These are phyloP conservation scores for Neospora caninum DNA, from an alignment of 169 alveolate genomes.

Conservation along the genomic window DNA sequence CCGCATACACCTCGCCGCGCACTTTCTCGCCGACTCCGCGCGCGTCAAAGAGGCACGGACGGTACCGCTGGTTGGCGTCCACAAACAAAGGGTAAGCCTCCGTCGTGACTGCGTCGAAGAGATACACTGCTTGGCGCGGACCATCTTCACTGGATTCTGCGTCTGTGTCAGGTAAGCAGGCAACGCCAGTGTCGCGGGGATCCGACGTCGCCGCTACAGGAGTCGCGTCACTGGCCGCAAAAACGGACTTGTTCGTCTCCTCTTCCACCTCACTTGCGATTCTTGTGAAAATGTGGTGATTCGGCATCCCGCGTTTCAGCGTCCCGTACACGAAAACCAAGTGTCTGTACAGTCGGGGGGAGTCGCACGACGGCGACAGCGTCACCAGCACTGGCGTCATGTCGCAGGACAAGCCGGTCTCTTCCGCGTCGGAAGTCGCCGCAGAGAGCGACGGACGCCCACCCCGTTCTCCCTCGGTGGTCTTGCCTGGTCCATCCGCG, in stretches of 20 bases:
- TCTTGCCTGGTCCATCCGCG: no score
- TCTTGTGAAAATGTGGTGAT: slow-evolving; percentile 27
- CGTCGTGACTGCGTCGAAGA: slow-evolving; percentile 30
- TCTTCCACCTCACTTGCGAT: neutral
- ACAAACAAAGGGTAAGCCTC: slow-evolving; percentile 27
- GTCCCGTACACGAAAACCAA: slow-evolving; percentile 41
- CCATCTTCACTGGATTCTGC: neutral
- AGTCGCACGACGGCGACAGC: neutral
- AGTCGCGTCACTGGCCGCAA: no score
- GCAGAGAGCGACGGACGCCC: no score
- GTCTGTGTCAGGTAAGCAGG: no score
- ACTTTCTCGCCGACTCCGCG: slow-evolving; percentile 41
- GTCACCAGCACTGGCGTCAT: neutral
- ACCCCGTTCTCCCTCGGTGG: no score
- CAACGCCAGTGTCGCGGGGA: no score
- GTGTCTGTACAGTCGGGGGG: slow-evolving; percentile 37
- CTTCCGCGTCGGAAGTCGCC: neutral
- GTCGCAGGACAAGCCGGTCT: neutral
- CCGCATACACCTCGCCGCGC: slow-evolving; percentile 43
- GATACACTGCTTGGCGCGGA: neutral
- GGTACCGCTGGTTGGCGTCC: slow-evolving; percentile 41
- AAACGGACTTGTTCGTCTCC: neutral
- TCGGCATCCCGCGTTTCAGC: slow-evolving; percentile 37
- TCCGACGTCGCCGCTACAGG: no score
- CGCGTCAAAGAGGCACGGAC: slow-evolving; percentile 19